Base-by-base conservation (phyloP, 2,329 filamentous ascomycete genomes). In the Ramularia endophylla region DNA sequence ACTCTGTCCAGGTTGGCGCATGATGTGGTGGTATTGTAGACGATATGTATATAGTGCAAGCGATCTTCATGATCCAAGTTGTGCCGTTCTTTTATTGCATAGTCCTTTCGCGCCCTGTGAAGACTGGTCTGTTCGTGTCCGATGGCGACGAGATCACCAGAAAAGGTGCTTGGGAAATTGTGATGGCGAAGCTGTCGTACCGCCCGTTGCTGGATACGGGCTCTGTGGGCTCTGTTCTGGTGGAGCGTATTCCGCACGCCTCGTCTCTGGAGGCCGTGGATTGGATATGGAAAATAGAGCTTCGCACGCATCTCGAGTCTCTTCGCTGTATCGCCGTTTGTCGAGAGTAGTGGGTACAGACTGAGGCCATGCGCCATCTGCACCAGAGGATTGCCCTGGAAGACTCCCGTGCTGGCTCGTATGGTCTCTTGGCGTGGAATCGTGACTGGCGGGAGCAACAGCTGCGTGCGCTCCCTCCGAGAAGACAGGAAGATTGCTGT, bases 111-210 rank as follows among this genome's bases (percentile, higher is more conserved):
- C 22, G 6, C 11, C 6, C 22, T 25, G 22, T 25, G n/a, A n/a
- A n/a, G n/a, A n/a, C n/a, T n/a, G n/a, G n/a, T n/a, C n/a, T n/a
- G n/a, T n/a, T n/a, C n/a, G n/a, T n/a, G n/a, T n/a, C n/a, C n/a
- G n/a, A n/a, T n/a, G n/a, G n/a, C 11, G 11, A 11, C 22, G 11
- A 34, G 5, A 32, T 43, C 36, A 52, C 49, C 49, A 52, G 40
- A 52, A 52, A 12, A 52, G 34, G 28, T 51, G 46, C 33, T 49
- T 50, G n/a, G 49, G 49, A 16, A 52, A 50, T 3, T 47, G 38
- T 19, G 44, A 33, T 13, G 43, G 42, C 8, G 11, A 25, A 11
- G 22, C 6, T 11, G 22, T 25, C 22, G 6, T 6, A 25, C 11
- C 22, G 6, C 22, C 22, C 22, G 22, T 25, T 25, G 22, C 22